Percentiles rank a stretch among this genome's conserved stretches.
phyloP scores from a whole-genome alignment of 2,329 filamentous ascomycete species.

The Trichoderma sp. region DNA sequence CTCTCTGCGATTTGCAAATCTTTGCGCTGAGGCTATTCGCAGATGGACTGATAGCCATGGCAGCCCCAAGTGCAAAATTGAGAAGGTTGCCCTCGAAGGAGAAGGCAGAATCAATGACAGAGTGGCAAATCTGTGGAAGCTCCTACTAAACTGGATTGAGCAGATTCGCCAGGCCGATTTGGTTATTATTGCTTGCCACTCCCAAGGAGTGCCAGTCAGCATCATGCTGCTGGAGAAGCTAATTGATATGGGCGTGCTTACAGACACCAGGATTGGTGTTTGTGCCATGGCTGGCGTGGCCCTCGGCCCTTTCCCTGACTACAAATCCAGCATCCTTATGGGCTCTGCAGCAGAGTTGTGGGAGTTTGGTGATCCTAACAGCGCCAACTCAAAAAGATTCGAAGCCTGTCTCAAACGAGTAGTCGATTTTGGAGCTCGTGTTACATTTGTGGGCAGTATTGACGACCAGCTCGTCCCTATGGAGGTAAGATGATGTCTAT shows the following conservation, averaged over 20 bases:
- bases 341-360: conserved; percentile 92
- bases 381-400: conserved; percentile 80
- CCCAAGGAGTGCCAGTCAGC: conserved; percentile 90
- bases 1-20: conserved; percentile 87
- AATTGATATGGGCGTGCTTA: conserved; percentile 84
- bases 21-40: conserved; percentile 79
- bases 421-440: conserved; percentile 75
- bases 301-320: conserved; percentile 88
- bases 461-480: conserved; percentile 95
- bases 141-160: conserved; percentile 92
- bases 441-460: conserved; percentile 90
- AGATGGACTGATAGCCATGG: conserved; percentile 77
- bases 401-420: conserved; percentile 72
- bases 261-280: conserved; percentile 74
- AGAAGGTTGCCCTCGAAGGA: conserved; percentile 91
- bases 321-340: conserved; percentile 85
- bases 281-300: conserved; percentile 92
- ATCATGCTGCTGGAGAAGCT: conserved; percentile 92
- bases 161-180: conserved; percentile 86
- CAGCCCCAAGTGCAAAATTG: conserved; percentile 76
- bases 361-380: conserved; percentile 83
- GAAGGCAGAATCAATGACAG: conserved; percentile 90
- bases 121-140: conserved; percentile 90
- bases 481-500: conserved; percentile 59
- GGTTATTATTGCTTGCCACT: conserved; percentile 89